Percentiles rank a stretch among this genome's conserved stretches.
phyloP scores from a whole-genome alignment of 148 eudicot genomes.

The Nepenthes gracilis region DNA sequence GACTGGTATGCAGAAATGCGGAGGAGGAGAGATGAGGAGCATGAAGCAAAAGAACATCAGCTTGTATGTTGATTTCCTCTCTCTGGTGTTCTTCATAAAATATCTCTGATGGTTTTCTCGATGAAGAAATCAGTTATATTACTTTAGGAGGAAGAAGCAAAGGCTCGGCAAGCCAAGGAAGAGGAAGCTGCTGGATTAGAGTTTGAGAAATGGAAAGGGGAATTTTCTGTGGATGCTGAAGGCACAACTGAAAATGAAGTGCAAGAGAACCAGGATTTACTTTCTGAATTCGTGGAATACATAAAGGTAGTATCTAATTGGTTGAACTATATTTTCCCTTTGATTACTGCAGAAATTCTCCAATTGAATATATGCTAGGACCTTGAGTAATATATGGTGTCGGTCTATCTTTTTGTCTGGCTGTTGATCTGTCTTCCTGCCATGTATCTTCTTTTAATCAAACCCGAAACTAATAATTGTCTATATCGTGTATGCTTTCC shows the following conservation, averaged over 20 bases:
- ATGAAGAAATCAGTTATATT: constrained; percentile 7
- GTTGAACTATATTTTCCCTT: neutral
- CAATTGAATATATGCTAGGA: too few species aligned
- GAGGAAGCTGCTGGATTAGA: constrained; percentile 90
- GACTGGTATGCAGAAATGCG: constrained; percentile 82
- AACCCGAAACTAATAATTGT: too few species aligned
- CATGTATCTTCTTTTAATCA: too few species aligned
- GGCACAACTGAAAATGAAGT: constrained; percentile 92
- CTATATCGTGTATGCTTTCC: too few species aligned
- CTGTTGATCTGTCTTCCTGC: too few species aligned
- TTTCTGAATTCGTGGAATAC: constrained; percentile 86
- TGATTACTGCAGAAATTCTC: neutral
- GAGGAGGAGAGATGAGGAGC: constrained; percentile 90
- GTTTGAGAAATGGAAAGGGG: constrained; percentile 97
- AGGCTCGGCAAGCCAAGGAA: constrained; percentile 84
- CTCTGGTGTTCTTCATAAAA: neutral
- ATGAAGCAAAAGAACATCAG: constrained; percentile 67
- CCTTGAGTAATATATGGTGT: too few species aligned
- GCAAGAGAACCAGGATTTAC: constrained; percentile 82
- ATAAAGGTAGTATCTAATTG: constrained; percentile 51
- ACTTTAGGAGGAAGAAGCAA: constrained; percentile 91
- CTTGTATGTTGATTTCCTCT: constrained; percentile 36
- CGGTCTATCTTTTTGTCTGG: too few species aligned
- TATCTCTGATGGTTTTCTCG: neutral
- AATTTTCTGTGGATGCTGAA: constrained; percentile 90